Conservation (phyloP, 805 yeast species). For the Suhomyces kilbournensis region DNA sequence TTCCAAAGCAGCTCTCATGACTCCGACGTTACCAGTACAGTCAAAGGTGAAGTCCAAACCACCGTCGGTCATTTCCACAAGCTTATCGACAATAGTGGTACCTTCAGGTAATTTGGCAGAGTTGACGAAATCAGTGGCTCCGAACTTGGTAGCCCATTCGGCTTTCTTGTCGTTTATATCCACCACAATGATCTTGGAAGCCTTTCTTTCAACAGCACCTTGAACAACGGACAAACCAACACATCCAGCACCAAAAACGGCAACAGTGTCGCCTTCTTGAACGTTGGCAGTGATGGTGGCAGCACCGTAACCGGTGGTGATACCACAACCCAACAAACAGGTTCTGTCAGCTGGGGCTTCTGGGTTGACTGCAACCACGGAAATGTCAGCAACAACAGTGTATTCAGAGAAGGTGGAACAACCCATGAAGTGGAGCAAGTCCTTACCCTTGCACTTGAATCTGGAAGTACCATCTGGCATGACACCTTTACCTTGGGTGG, state of each 20-base stretch:
- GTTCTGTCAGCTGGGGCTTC: slow-evolving; percentile 81
- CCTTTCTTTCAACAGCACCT: slow-evolving; percentile 85
- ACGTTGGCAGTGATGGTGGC: slow-evolving; percentile 93
- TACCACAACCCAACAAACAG: slow-evolving; percentile 96
- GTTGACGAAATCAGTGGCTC: slow-evolving; percentile 94
- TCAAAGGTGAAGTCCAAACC: slow-evolving; percentile 96
- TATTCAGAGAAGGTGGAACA: slow-evolving; percentile 96
- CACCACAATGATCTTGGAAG: slow-evolving; percentile 76
- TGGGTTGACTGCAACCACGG: slow-evolving; percentile 87
- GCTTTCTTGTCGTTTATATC: slow-evolving; percentile 84
- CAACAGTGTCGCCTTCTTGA: slow-evolving; percentile 87
- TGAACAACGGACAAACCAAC: slow-evolving; percentile 95
- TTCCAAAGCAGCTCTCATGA: slow-evolving; percentile 95
- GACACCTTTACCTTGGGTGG: slow-evolving; percentile 96
- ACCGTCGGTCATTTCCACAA: slow-evolving; percentile 89
- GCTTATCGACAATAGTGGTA: slow-evolving; percentile 72
- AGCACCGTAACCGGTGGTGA: slow-evolving; percentile 98
- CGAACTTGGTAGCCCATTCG: slow-evolving; percentile 83
- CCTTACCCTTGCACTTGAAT: slow-evolving; percentile 82
- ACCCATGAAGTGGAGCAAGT: slow-evolving; percentile 92
- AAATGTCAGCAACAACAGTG: slow-evolving; percentile 96
- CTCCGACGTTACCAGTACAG: slow-evolving; percentile 94
- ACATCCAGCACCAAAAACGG: slow-evolving; percentile 97
- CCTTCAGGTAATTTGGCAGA: slow-evolving; percentile 75
- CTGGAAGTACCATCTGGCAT: slow-evolving; percentile 98